Conservation (phyloP, 1,284 basidiomycete genomes). For the Amylostereum areolatum region DNA sequence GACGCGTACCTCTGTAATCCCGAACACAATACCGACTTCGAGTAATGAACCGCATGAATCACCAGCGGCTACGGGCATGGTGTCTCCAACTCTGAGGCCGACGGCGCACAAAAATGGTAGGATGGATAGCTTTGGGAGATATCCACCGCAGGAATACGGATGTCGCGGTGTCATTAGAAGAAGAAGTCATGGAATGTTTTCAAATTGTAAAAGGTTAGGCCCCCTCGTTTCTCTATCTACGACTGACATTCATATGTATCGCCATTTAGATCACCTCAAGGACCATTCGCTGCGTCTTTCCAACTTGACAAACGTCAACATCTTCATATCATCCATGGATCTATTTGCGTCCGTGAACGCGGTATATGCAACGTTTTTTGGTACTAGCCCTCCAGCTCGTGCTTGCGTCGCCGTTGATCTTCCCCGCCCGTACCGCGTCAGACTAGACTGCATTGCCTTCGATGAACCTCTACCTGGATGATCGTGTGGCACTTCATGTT, state of each 20-base stretch:
- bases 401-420: constrained; percentile 85
- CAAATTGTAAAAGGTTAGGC: constrained; percentile 44
- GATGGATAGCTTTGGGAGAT: constrained; percentile 58
- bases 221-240: not conserved
- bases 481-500: constrained; percentile 82
- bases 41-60: too few species aligned
- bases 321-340: constrained; percentile 81
- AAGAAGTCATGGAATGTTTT: constrained; percentile 64
- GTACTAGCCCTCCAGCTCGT: constrained; percentile 86
- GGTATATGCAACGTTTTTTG: constrained; percentile 80
- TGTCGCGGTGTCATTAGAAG: constrained; percentile 37
- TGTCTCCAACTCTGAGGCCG: not conserved
- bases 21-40: constrained; percentile 11
- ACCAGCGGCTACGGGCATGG: too few species aligned
- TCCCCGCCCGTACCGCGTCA: constrained; percentile 48
- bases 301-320: constrained; percentile 74
- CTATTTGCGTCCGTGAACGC: constrained; percentile 72
- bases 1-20: constrained; percentile 27
- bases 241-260: not conserved
- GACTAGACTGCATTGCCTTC: constrained; percentile 76
- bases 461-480: constrained; percentile 28
- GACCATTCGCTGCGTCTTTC: constrained; percentile 44
- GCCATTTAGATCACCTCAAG: constrained; percentile 40
- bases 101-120: constrained; percentile 18
- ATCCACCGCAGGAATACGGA: constrained; percentile 29